A percentile compares a stretch with the other conserved stretches of the same genome.
These are phyloP conservation scores for Silene conica DNA, from an alignment of 148 eudicot species.

Conservation along the genomic window DNA sequence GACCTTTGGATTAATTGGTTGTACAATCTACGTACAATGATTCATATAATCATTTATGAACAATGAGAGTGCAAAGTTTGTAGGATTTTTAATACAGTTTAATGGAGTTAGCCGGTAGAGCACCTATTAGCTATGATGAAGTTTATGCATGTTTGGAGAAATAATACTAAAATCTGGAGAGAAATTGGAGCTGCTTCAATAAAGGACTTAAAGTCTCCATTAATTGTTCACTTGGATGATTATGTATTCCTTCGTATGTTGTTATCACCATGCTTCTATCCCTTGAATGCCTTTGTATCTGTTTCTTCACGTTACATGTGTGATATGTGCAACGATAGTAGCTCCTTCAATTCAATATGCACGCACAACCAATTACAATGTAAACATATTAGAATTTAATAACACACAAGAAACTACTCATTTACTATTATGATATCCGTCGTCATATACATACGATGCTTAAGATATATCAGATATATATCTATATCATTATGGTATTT, in stretches of 20 bases:
- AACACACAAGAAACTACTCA: too few relatives aligned
- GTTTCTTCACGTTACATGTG: constrained; percentile 96
- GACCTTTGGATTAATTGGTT: too few relatives aligned
- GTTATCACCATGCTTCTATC: constrained; percentile 80
- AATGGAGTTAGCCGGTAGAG: neutral
- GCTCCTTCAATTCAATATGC: constrained; percentile 56
- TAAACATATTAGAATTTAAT: neutral
- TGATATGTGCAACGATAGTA: constrained; percentile 93
- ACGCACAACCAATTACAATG: neutral
- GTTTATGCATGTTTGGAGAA: neutral
- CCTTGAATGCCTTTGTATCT: constrained; percentile 83
- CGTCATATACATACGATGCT: too few relatives aligned
- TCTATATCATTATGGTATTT: too few relatives aligned
- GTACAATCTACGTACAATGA: too few relatives aligned
- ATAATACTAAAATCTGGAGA: constrained; percentile 48
- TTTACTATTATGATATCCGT: too few relatives aligned
- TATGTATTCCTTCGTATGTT: constrained; percentile 90
- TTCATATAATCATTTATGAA: too few relatives aligned
- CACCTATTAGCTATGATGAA: neutral
- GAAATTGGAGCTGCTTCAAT: constrained; percentile 89
- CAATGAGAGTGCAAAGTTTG: too few relatives aligned
- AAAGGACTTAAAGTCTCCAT: constrained; percentile 91
- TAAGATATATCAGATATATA: too few relatives aligned
- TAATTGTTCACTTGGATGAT: constrained; percentile 90
- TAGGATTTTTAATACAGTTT: too few relatives aligned